These are phyloP conservation scores for Scedosporium dehoogii DNA, from an alignment of 2,329 filamentous ascomycete genomes.

Conservation along the genomic window DNA sequence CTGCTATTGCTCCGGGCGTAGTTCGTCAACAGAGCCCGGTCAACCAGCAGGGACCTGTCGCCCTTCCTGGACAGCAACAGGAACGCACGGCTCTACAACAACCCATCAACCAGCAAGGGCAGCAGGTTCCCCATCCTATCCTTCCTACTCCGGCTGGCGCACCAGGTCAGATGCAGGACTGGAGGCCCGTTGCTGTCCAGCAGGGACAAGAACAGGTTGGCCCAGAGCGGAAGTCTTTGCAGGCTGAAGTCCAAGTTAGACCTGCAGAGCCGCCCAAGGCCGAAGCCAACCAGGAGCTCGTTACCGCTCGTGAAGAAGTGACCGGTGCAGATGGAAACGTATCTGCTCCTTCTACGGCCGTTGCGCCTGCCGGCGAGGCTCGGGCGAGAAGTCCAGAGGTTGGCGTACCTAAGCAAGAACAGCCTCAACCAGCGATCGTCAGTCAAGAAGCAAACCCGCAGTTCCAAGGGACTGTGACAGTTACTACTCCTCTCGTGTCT, in stretches of 20 bases:
- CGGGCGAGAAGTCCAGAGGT: neutral
- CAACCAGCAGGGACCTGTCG: neutral
- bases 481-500: neutral
- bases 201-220: neutral
- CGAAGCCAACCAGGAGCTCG: too few relatives aligned
- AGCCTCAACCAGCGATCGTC: neutral
- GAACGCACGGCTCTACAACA: neutral
- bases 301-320: neutral
- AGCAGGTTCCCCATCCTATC: neutral
- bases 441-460: neutral
- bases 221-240: neutral
- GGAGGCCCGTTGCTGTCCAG: conserved; percentile 3
- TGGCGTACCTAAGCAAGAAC: neutral
- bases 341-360: neutral
- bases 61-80: neutral
- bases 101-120: neutral
- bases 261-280: neutral
- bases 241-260: neutral
- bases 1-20: neutral
- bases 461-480: neutral
- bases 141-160: neutral
- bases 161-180: neutral
- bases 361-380: neutral
- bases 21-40: neutral
- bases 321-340: neutral